Percentiles rank a stretch among this genome's conserved stretches.
Evolutionary conservation across 2,329 filamentous ascomycete species (phyloP).

Genomic region (Fusarium pseudoanthophilum): DNA sequence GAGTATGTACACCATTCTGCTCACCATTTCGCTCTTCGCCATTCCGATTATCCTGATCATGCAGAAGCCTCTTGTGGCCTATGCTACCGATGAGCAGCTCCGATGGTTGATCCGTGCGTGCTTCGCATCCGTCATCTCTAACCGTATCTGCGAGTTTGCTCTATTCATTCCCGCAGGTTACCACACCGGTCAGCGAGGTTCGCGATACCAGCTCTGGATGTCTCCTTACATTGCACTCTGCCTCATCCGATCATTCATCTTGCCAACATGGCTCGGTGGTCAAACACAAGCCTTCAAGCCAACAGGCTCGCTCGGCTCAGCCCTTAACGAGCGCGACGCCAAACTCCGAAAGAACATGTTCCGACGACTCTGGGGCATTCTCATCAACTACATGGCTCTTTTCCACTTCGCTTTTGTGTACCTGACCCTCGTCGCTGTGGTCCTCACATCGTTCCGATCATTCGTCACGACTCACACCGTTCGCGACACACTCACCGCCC

Average conservation of each 20-base stretch:
- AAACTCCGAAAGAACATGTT: constrained; percentile 62
- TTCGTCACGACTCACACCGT: constrained; percentile 53
- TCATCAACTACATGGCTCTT: constrained; percentile 65
- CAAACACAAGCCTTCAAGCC: constrained; percentile 68
- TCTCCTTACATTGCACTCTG: constrained; percentile 69
- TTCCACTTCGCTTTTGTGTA: constrained; percentile 67
- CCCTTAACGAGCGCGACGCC: constrained; percentile 68
- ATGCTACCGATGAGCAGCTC: constrained; percentile 63
- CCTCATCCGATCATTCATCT: constrained; percentile 66
- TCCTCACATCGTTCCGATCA: constrained; percentile 62
- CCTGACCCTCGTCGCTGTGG: constrained; percentile 61
- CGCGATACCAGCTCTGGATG: constrained; percentile 70
- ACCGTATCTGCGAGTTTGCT: constrained; percentile 67
- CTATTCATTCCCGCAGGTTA: constrained; percentile 70
- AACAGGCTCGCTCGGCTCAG: constrained; percentile 66
- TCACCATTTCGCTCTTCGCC: constrained; percentile 65
- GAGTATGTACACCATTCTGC: constrained; percentile 65
- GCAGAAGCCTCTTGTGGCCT: constrained; percentile 68
- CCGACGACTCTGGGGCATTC: constrained; percentile 63
- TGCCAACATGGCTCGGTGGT: constrained; percentile 69
- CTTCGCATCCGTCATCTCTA: constrained; percentile 61
- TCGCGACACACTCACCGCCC: constrained; percentile 58
- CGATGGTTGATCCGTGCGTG: constrained; percentile 67
- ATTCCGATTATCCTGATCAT: constrained; percentile 68
- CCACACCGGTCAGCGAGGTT: constrained; percentile 66